A percentile compares a stretch with the other conserved stretches of the same genome.
phyloP scores from a whole-genome alignment of 2,329 filamentous ascomycete species.

The Colletotrichum trifolii region DNA sequence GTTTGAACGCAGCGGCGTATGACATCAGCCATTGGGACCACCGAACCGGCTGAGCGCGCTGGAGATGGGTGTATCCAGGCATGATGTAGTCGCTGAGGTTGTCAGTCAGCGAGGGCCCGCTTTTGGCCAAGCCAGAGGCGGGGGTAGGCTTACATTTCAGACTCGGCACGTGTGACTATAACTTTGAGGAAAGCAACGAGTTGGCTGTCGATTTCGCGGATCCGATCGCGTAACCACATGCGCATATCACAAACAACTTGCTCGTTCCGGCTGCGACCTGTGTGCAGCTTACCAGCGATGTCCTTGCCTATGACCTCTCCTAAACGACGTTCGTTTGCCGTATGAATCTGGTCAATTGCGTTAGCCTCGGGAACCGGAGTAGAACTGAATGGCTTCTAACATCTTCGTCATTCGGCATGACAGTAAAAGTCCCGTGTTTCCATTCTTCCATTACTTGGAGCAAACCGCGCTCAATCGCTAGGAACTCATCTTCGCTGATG shows the following conservation, averaged over 20 bases:
- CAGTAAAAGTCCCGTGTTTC: constrained; percentile 41
- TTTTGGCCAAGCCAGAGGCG: constrained; percentile 34
- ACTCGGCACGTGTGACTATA: constrained; percentile 40
- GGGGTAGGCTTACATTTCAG: constrained; percentile 43
- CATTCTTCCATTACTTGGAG: constrained; percentile 48
- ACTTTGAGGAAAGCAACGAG: constrained; percentile 42
- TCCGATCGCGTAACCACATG: constrained; percentile 62
- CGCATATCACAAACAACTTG: constrained; percentile 81
- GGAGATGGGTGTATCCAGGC: constrained; percentile 44
- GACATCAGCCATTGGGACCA: constrained; percentile 41
- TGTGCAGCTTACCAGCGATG: constrained; percentile 78
- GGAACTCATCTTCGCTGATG: constrained; percentile 70
- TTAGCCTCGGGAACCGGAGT: constrained; percentile 32
- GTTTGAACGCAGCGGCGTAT: constrained; percentile 39
- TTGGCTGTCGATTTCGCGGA: constrained; percentile 40
- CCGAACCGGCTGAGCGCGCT: constrained; percentile 41
- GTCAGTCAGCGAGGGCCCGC: constrained; percentile 37
- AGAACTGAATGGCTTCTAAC: constrained; percentile 29
- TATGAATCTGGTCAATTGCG: constrained; percentile 61
- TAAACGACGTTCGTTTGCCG: constrained; percentile 65
- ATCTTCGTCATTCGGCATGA: constrained; percentile 37
- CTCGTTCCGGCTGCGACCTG: constrained; percentile 76
- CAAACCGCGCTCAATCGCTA: constrained; percentile 71
- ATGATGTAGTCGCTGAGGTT: constrained; percentile 42
- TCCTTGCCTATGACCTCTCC: constrained; percentile 78